Evolutionary conservation across 2,329 filamentous ascomycete species (phyloP).

Genomic region (Colletotrichum brevisporum): DNA sequence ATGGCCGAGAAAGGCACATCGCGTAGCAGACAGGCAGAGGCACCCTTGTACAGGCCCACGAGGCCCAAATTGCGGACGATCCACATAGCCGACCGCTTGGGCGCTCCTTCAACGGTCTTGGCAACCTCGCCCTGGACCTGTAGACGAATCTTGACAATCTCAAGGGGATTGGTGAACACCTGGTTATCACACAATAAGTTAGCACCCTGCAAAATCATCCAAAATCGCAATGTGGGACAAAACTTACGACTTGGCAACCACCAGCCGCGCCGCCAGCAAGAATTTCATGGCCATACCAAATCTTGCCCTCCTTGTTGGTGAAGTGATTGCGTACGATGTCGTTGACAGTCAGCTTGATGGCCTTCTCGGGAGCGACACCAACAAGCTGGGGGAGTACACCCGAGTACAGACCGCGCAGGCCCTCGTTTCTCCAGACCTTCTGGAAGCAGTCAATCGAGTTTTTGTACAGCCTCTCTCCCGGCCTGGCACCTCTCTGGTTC

Average conservation of each 20-base stretch:
- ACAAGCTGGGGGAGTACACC: slow-evolving; percentile 95
- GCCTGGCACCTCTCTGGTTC: slow-evolving; percentile 88
- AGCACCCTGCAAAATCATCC: background rate
- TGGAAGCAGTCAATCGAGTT: slow-evolving; percentile 96
- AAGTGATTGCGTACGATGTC: slow-evolving; percentile 86
- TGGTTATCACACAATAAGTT: slow-evolving; percentile 51
- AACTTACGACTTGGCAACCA: slow-evolving; percentile 93
- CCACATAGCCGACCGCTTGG: slow-evolving; percentile 95
- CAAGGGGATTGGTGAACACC: slow-evolving; percentile 97
- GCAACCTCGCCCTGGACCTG: slow-evolving; percentile 97
- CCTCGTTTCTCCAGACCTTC: slow-evolving; percentile 95
- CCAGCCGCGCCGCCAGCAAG: slow-evolving; percentile 91
- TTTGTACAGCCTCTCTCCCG: slow-evolving; percentile 92
- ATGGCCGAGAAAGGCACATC: slow-evolving; percentile 99
- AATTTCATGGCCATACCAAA: slow-evolving; percentile 80
- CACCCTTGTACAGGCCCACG: slow-evolving; percentile 95
- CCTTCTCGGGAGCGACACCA: slow-evolving; percentile 98
- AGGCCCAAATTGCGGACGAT: slow-evolving; percentile 96
- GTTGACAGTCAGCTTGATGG: slow-evolving; percentile 99
- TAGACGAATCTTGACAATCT: slow-evolving; percentile 99
- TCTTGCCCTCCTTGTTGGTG: slow-evolving; percentile 80
- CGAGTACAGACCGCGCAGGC: slow-evolving; percentile 90
- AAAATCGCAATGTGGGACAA: background rate
- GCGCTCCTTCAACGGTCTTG: slow-evolving; percentile 85
- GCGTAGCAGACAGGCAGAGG: slow-evolving; percentile 91